A percentile compares a stretch with the other conserved stretches of the same genome.
phyloP scores from a whole-genome alignment of 2,329 filamentous ascomycete genomes.

The Aspergillus novofumigatus region DNA sequence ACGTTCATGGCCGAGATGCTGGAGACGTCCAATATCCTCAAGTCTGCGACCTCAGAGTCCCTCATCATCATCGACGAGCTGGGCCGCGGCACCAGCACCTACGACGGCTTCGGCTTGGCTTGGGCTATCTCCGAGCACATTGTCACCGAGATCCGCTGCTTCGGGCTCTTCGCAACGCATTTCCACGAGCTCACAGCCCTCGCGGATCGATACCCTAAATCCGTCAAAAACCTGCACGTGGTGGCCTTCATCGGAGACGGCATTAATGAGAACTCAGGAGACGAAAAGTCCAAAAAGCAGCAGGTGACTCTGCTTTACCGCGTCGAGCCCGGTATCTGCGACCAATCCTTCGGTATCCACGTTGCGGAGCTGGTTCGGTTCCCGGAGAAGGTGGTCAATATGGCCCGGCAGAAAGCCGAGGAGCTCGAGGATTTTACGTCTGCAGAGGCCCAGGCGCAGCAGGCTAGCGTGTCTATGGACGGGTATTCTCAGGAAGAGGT shows the following conservation, averaged over 20 bases:
- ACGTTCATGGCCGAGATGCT: conserved; percentile 99
- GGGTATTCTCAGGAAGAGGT: conserved; percentile 77
- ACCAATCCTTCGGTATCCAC: conserved; percentile 97
- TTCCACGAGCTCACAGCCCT: conserved; percentile 96
- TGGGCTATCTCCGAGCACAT: conserved; percentile 99
- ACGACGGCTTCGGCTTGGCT: conserved; percentile 96
- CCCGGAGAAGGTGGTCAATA: conserved; percentile 93
- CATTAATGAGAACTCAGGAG: conserved; percentile 42
- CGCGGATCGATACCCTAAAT: conserved; percentile 71
- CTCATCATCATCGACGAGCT: conserved; percentile 98
- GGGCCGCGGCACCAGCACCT: conserved; percentile 92
- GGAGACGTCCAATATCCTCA: conserved; percentile 96
- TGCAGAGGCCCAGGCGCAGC: conserved; percentile 44
- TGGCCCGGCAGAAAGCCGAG: conserved; percentile 98
- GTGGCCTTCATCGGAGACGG: conserved; percentile 78
- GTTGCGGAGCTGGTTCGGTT: conserved; percentile 96
- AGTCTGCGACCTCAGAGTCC: conserved; percentile 89
- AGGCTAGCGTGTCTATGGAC: conserved; percentile 28
- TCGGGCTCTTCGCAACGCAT: conserved; percentile 92
- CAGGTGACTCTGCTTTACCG: conserved; percentile 97
- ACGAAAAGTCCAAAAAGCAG: conserved; percentile 53
- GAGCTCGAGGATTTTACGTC: conserved; percentile 85
- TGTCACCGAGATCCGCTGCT: conserved; percentile 88
- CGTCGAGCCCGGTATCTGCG: conserved; percentile 90
- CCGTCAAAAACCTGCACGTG: conserved; percentile 91